Conservation (phyloP, 2,329 filamentous ascomycete genomes). For the Fusarium sp. region DNA sequence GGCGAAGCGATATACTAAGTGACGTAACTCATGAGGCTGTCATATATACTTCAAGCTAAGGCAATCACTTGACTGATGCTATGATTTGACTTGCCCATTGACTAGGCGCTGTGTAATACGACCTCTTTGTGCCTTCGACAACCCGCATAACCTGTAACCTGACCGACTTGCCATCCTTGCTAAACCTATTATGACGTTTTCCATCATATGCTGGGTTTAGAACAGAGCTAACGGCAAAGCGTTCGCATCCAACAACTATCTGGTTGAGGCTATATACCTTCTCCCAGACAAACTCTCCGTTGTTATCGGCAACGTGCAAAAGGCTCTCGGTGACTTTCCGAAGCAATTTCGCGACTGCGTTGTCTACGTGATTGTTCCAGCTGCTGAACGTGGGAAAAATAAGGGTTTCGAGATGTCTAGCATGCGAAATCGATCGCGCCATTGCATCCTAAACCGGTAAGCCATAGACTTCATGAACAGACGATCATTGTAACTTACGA, state of each 20-base stretch:
- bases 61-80: no score
- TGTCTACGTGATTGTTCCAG: fast-evolving
- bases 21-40: no score
- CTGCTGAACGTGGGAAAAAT: not conserved
- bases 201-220: not conserved
- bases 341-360: fast-evolving
- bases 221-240: fast-evolving
- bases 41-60: no score
- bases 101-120: not conserved
- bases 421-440: not conserved
- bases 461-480: not conserved
- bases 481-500: not conserved
- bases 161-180: not conserved
- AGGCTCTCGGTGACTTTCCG: fast-evolving
- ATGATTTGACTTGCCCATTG: not conserved
- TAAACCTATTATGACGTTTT: not conserved
- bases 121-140: not conserved
- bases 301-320: fast-evolving
- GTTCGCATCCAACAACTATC: fast-evolving
- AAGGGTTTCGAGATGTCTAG: not conserved
- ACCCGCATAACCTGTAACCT: not conserved
- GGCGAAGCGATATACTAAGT: no score
- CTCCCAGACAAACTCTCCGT: conserved; percentile 3
- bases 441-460: not conserved
- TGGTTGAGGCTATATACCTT: not conserved